Conservation (phyloP, 2,329 filamentous ascomycete genomes). For the Aspergillus amoenus region DNA sequence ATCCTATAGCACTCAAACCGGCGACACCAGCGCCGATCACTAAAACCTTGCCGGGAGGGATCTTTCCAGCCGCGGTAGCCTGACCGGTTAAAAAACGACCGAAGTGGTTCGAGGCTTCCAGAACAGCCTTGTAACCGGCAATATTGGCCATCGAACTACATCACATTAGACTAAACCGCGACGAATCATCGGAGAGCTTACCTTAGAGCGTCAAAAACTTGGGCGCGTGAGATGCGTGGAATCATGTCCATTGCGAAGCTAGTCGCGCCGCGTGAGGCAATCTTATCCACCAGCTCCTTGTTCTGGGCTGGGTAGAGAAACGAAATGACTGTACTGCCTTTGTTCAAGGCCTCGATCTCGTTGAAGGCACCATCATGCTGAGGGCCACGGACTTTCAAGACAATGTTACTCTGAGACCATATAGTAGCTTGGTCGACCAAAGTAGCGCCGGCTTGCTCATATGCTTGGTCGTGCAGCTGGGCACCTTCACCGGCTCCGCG, state of each 20-base stretch:
- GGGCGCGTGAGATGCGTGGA: conserved; percentile 82
- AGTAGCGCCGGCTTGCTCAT: conserved; percentile 74
- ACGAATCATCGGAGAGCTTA: conserved; percentile 6
- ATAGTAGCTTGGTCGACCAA: conserved; percentile 68
- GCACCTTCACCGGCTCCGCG: conserved; percentile 75
- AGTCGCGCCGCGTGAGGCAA: conserved; percentile 70
- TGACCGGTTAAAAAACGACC: conserved; percentile 86
- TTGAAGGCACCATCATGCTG: conserved; percentile 56
- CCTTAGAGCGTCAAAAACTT: conserved; percentile 78
- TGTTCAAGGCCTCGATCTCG: conserved; percentile 67
- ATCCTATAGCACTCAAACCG: conserved; percentile 83
- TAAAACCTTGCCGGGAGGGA: conserved; percentile 84
- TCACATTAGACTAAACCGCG: background rate
- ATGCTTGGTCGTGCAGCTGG: conserved; percentile 74
- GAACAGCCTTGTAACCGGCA: conserved; percentile 86
- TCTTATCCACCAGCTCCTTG: conserved; percentile 68
- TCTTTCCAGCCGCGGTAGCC: conserved; percentile 83
- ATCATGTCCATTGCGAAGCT: conserved; percentile 92
- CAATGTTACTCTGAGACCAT: conserved; percentile 73
- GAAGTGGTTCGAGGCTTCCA: conserved; percentile 87
- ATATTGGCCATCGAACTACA: conserved; percentile 88
- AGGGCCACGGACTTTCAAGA: conserved; percentile 81
- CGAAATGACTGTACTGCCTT: conserved; percentile 73
- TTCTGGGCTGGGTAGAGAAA: conserved; percentile 84
- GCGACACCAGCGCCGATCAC: conserved; percentile 90